Base-by-base conservation (phyloP, 495 filamentous ascomycete species). In the Podospora tetraspora region DNA sequence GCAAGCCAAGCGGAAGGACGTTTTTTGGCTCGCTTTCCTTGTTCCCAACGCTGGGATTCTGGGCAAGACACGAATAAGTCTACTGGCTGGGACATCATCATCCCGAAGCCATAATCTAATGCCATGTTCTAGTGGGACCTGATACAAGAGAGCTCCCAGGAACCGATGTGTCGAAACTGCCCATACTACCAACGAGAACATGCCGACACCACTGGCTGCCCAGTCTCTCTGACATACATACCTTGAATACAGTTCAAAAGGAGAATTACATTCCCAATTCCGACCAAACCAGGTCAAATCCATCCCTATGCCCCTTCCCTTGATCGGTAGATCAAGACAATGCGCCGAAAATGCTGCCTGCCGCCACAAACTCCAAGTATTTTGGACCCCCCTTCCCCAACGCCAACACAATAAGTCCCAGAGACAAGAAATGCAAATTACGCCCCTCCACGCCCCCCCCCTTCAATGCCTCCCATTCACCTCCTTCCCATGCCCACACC, bases 401-500 rank as follows among this genome's bases (percentile, higher is more conserved):
- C 34, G 34, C 34, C 34, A 19, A 19, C 13, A 13, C 34, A 13
- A 13, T 4, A 43, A 43, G 1, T 10, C 32, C 37, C 37, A 34
- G 11, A 34, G 32, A 34, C 32, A 43, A 43, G 19, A 43, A 0
- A 43, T 5, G n/a, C n/a, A n/a, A n/a, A n/a, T n/a, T n/a, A n/a
- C n/a, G n/a, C n/a, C n/a, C n/a, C n/a, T n/a, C n/a, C n/a, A n/a
- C n/a, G n/a, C n/a, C 43, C 16, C 43, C 16, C 6, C 37, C 34
- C 12, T 13, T 37, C 12, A 34, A 34, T 32, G 62, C 61, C 62
- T 24, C 10, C 66, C 72, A 62, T 69, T 67, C 1, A 24, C 57
- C 23, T 22, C 67, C 25, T 25, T 25, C 30, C 68, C 73, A 59
- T 78, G 75, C 61, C 29, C 6, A 58, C 75, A 76, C 13, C 34